These are phyloP conservation scores for Aspergillus nanangensis DNA, from an alignment of 495 filamentous ascomycete species.

Conservation along the genomic window DNA sequence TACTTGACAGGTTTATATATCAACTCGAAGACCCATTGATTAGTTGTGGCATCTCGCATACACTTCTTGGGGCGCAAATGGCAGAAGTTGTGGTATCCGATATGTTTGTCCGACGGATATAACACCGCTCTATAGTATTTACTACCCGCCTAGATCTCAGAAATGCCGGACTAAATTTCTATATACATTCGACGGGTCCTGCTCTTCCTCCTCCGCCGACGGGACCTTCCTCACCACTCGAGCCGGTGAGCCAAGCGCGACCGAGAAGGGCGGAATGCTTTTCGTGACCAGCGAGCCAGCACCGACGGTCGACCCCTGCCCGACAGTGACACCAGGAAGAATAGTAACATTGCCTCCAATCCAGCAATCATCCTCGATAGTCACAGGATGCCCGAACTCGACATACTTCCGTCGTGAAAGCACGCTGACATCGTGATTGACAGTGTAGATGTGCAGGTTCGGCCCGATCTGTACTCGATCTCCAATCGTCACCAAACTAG, in stretches of 20 bases:
- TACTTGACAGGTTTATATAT: too few relatives aligned
- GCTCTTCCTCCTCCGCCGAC: constrained; percentile 24
- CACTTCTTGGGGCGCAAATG: too few relatives aligned
- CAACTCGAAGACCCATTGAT: too few relatives aligned
- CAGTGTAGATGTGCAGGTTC: constrained; percentile 63
- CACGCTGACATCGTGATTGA: constrained; percentile 63
- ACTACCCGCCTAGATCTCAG: too few relatives aligned
- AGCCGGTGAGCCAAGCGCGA: constrained; percentile 38
- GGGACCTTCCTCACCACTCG: constrained; percentile 34
- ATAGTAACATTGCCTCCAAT: constrained; percentile 70
- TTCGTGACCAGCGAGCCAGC: constrained; percentile 45
- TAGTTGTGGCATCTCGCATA: too few relatives aligned
- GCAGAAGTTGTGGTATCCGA: too few relatives aligned
- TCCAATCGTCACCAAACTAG: constrained; percentile 68
- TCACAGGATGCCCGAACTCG: constrained; percentile 67
- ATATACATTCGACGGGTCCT: constrained; percentile 22
- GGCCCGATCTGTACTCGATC: constrained; percentile 72
- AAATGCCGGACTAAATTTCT: constrained; percentile 8
- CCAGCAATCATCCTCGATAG: constrained; percentile 82
- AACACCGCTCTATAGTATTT: too few relatives aligned
- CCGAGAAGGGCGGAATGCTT: constrained; percentile 38
- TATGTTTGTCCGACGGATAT: too few relatives aligned
- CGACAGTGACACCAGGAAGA: constrained; percentile 62
- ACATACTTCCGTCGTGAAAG: constrained; percentile 68
- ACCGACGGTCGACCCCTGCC: constrained; percentile 41